Base-by-base conservation (phyloP, 192 early-diverging fungal species). In the Rhizoclosmatium sp. region DNA sequence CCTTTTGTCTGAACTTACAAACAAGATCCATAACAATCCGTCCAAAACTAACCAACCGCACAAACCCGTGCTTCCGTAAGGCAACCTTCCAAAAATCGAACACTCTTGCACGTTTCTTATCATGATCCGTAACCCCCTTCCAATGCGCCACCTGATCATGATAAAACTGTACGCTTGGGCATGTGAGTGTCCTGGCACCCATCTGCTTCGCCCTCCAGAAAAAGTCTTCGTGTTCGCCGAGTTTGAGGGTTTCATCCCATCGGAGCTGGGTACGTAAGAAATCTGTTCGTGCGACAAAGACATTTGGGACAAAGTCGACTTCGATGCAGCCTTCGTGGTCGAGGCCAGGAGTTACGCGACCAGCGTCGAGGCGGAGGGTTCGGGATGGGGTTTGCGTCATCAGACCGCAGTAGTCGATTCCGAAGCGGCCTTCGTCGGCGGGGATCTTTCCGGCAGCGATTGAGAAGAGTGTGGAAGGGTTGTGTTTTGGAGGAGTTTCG, bases 171-270 rank as follows among this genome's bases (percentile, higher is more conserved):
- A 82, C 82, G 7, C 71, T 71, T n/a, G 82, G 82, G 56, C 82
- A 82, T 3, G 82, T 82, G 12, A 82, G 56, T n/a, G 60, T 62
- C 23, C 79, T 21, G 19, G 82, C 72, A 4, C 73, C 72, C 47
- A 81, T 9, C 21, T 75, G n/a, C 59, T 82, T 82, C 19, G 77
- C 77, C 44, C 82, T 76, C 62, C 83, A 72, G 48, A 82, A 82
- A 66, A 82, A 82, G 54, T 82, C 82, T 60, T 82, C 82, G 48
- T 82, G 82, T 60, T 82, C 82, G 23, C 82, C 82, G 10, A 82
- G 72, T 54, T 82, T 82, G 19, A 82, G 79, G 14, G 69, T 61
- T 48, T 82, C 82, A 48, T 82, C 82, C 82, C 82, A 82, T 47
- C 65, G 44, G 23, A 82, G n/a, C 21, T 9, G 2, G 4, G 73